Evolutionary conservation across 352 stramenopile genomes (phyloP).

Genomic region (Globisporangium solare): DNA sequence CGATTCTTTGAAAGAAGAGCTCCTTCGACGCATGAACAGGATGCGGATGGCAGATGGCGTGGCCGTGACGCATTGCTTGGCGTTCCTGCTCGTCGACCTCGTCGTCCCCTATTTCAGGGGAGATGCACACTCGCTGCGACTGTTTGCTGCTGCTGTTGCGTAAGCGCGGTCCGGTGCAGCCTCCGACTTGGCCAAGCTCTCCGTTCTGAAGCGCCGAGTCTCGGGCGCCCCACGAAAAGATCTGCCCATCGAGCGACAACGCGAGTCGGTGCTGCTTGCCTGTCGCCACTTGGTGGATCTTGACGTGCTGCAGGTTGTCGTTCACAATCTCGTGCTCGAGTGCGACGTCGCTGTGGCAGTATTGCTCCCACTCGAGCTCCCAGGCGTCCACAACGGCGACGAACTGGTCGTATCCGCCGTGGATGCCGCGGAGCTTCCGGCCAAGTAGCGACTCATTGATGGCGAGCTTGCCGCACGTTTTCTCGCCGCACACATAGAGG

Average conservation of each 20-base stretch:
- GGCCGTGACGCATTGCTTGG: neutral
- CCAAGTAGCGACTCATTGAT: constrained; percentile 31
- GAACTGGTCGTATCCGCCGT: constrained; percentile 40
- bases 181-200: constrained; percentile 37
- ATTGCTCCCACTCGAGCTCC: constrained; percentile 41
- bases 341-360: constrained; percentile 6
- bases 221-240: constrained; percentile 58
- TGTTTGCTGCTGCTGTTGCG: constrained; percentile 9
- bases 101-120: constrained; percentile 15
- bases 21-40: constrained; percentile 36
- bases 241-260: constrained; percentile 50
- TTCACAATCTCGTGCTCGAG: constrained; percentile 32
- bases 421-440: constrained; percentile 47
- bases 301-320: constrained; percentile 36
- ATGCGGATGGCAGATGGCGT: constrained; percentile 21
- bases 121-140: constrained; percentile 6
- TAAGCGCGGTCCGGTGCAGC: constrained; percentile 7
- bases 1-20: constrained; percentile 51
- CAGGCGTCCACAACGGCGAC: constrained; percentile 48
- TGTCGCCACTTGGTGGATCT: constrained; percentile 47
- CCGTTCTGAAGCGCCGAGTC: constrained; percentile 22
- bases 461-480: constrained; percentile 23
- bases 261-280: constrained; percentile 53
- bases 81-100: neutral
- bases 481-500: constrained; percentile 41